Percentiles rank a stretch among this genome's conserved stretches.
Conservation (phyloP, 805 yeast genomes). For the Saturnispora gosingensis region DNA sequence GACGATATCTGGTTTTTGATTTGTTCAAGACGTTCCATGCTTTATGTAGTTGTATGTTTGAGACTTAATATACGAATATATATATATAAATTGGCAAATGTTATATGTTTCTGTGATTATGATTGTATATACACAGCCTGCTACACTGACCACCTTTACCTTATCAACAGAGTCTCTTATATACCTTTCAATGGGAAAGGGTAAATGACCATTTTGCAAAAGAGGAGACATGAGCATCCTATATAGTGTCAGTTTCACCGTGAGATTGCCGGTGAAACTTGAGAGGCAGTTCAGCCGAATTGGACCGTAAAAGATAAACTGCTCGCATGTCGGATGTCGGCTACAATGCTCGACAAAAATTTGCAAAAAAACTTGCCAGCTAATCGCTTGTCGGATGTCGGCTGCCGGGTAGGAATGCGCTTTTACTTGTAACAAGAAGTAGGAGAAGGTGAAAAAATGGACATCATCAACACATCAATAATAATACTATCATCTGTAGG, state of each 20-base stretch:
- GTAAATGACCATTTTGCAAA: neutral
- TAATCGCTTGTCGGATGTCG: neutral
- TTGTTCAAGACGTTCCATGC: conserved; percentile 14
- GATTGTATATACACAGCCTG: neutral
- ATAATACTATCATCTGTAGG: neutral
- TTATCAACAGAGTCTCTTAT: neutral
- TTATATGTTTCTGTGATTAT: too few species aligned
- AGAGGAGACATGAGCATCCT: neutral
- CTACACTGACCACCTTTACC: neutral
- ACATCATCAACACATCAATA: neutral
- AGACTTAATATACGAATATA: too few species aligned
- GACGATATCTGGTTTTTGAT: conserved; percentile 10
- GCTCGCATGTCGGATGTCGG: neutral
- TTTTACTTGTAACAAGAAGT: too few species aligned
- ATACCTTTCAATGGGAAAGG: neutral
- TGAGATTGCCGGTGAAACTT: neutral
- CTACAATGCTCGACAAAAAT: neutral
- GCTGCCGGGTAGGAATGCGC: neutral
- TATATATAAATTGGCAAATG: neutral
- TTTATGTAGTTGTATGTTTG: neutral
- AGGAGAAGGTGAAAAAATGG: neutral
- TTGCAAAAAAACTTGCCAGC: neutral
- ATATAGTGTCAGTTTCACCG: neutral
- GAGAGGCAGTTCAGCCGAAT: neutral
- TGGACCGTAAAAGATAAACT: neutral